Evolutionary conservation across 768 basidiomycete genomes (phyloP).

Genomic region (Suillus luteus): DNA sequence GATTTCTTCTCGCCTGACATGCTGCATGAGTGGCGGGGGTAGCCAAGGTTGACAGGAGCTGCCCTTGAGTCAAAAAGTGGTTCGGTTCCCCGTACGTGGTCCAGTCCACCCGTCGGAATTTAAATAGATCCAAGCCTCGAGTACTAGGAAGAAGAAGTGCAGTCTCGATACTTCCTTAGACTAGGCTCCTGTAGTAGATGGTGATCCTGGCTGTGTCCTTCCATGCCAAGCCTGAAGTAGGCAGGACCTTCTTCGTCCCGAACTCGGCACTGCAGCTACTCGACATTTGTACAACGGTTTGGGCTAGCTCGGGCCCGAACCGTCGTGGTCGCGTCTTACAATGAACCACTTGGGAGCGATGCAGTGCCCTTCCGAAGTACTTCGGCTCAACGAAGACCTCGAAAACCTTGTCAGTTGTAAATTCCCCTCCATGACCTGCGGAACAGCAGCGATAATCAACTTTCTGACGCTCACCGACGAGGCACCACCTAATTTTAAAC

Average conservation of each 20-base stretch:
- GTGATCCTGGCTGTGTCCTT: neutral
- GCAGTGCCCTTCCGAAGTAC: too few species aligned
- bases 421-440: too few species aligned
- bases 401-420: too few species aligned
- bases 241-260: neutral
- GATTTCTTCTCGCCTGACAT: conserved; percentile 32
- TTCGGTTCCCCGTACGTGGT: neutral
- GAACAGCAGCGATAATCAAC: too few species aligned
- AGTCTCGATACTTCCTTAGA: neutral
- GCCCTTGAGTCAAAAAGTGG: neutral
- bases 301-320: neutral
- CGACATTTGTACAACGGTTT: neutral
- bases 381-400: too few species aligned
- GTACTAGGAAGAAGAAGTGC: neutral
- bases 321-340: neutral
- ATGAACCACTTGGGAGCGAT: neutral
- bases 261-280: neutral
- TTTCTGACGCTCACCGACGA: too few species aligned
- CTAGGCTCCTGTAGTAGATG: neutral
- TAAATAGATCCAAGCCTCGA: neutral
- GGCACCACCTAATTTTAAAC: too few species aligned
- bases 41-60: conserved; percentile 1
- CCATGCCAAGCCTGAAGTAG: neutral
- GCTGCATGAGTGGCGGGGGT: conserved; percentile 15
- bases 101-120: conserved; percentile 1